phyloP scores from a whole-genome alignment of 225 moss, liverwort and hornwort genomes.

The Sphagnum contortum region DNA sequence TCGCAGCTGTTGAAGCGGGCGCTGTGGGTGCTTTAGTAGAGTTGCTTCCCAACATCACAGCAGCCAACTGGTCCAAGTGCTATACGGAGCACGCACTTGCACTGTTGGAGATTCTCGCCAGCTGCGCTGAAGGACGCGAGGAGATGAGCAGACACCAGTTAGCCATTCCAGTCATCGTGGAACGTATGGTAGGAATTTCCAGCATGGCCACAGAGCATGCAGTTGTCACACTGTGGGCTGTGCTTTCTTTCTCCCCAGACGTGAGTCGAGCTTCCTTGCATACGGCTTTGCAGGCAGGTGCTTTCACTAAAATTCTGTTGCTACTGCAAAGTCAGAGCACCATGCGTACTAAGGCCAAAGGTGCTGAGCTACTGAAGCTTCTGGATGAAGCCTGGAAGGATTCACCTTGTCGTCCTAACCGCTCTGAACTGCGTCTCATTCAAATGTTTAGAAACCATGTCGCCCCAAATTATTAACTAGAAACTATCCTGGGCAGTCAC shows the following conservation, averaged over 20 bases:
- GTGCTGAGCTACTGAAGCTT: slow-evolving; percentile 46
- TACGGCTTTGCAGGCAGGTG: slow-evolving; percentile 56
- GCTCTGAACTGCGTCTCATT: not conserved
- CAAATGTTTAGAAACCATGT: no score
- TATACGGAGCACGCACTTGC: slow-evolving; percentile 42
- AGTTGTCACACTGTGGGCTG: slow-evolving; percentile 44
- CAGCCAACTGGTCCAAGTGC: slow-evolving; percentile 3
- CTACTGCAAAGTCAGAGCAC: slow-evolving; percentile 58
- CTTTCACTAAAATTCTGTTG: slow-evolving; percentile 56
- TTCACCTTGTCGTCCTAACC: slow-evolving; percentile 14
- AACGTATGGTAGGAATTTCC: slow-evolving; percentile 41
- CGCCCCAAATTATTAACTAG: no score
- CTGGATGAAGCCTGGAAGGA: slow-evolving; percentile 57
- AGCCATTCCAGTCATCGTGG: slow-evolving; percentile 58
- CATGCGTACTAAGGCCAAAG: slow-evolving; percentile 46
- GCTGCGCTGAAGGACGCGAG: slow-evolving; percentile 77
- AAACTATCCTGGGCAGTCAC: no score
- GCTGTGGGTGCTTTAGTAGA: slow-evolving; percentile 51
- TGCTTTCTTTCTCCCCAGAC: slow-evolving; percentile 47
- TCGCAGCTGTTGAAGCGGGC: slow-evolving; percentile 43
- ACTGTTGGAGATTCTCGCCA: slow-evolving; percentile 54
- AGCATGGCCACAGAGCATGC: slow-evolving; percentile 46
- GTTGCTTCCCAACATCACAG: slow-evolving; percentile 33
- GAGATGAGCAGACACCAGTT: slow-evolving; percentile 54
- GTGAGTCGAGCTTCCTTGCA: slow-evolving; percentile 29